phyloP scores from a whole-genome alignment of 352 stramenopile genomes.

The Salisapilia sapeloensis region DNA sequence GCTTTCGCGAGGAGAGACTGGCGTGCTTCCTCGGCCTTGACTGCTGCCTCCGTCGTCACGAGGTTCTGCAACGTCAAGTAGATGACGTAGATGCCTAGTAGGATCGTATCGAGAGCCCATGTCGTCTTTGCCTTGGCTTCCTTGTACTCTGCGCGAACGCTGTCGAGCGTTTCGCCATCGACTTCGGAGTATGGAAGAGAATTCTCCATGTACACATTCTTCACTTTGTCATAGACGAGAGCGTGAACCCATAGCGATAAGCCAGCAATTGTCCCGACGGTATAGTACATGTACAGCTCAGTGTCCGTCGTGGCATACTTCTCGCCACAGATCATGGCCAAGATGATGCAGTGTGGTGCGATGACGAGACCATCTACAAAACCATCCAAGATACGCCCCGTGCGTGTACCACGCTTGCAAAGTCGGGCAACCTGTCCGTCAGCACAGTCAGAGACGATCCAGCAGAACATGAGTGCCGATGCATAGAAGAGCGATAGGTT shows the following conservation, averaged over 20 bases:
- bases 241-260: constrained; percentile 67
- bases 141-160: constrained; percentile 46
- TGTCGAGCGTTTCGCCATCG: constrained; percentile 66
- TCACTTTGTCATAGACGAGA: constrained; percentile 76
- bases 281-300: constrained; percentile 30
- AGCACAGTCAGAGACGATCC: constrained; percentile 77
- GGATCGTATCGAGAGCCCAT: constrained; percentile 37
- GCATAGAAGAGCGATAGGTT: constrained; percentile 31
- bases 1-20: constrained; percentile 39
- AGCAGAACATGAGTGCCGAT: constrained; percentile 50
- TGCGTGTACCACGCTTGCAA: constrained; percentile 67
- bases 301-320: constrained; percentile 24
- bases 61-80: constrained; percentile 46
- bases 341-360: constrained; percentile 45
- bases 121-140: constrained; percentile 43
- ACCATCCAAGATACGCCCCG: constrained; percentile 61
- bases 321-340: constrained; percentile 30
- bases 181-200: constrained; percentile 57
- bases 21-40: constrained; percentile 35
- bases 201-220: constrained; percentile 82
- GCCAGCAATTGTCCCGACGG: constrained; percentile 30
- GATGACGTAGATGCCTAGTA: constrained; percentile 64
- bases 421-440: constrained; percentile 68
- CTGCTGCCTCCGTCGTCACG: constrained; percentile 47
- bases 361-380: constrained; percentile 64